phyloP scores from a whole-genome alignment of 2,329 filamentous ascomycete species.

The Alternaria triticina region DNA sequence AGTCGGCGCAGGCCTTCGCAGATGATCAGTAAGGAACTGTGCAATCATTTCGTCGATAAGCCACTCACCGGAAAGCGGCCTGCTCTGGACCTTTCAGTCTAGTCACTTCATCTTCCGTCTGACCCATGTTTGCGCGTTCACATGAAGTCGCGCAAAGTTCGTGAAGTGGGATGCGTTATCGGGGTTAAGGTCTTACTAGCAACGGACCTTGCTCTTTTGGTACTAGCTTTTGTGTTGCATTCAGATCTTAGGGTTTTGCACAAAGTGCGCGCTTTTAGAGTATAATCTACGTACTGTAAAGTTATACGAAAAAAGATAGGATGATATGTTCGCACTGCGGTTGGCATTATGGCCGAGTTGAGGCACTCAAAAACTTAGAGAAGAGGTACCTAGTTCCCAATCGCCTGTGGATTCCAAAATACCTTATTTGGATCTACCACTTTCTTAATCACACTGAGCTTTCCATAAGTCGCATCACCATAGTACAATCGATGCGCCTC shows the following conservation, averaged over 20 bases:
- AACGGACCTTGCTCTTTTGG: too few species aligned
- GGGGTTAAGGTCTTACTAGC: constrained; percentile 25
- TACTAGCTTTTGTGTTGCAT: too few species aligned
- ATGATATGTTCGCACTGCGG: background rate
- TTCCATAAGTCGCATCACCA: constrained; percentile 1
- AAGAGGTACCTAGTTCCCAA: background rate
- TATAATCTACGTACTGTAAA: too few species aligned
- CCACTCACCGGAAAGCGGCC: constrained; percentile 24
- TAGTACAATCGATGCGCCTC: constrained; percentile 6
- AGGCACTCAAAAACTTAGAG: background rate
- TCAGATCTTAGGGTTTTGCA: too few species aligned
- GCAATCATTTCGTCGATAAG: background rate
- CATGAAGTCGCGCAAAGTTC: constrained; percentile 8
- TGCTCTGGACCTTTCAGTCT: constrained; percentile 24
- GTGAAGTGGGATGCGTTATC: background rate
- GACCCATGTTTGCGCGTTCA: constrained; percentile 17
- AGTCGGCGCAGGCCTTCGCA: constrained; percentile 36
- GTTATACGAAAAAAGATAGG: background rate
- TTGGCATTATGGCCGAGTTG: background rate
- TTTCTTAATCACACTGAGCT: background rate
- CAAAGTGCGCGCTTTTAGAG: too few species aligned
- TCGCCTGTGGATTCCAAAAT: constrained; percentile 10
- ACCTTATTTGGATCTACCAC: background rate
- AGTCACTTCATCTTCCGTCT: constrained; percentile 19
- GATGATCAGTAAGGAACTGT: too few species aligned